These are phyloP conservation scores for Pichia sp. DNA, from an alignment of 1,139 yeast genomes.

Conservation along the genomic window DNA sequence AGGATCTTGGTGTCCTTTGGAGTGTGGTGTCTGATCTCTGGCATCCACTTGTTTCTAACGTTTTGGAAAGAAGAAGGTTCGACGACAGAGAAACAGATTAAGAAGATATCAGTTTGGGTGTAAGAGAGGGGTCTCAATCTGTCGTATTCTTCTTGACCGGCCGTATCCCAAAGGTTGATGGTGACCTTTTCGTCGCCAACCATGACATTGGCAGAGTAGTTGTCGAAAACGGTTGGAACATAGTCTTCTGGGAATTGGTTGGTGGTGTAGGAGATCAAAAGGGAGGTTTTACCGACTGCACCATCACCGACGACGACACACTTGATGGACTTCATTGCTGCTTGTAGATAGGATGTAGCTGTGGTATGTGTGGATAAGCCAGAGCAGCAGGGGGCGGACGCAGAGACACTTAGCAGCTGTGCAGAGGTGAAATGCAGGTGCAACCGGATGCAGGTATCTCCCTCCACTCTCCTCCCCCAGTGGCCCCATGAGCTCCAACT, in stretches of 20 bases:
- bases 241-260: constrained; percentile 95
- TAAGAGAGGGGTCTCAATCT: constrained; percentile 87
- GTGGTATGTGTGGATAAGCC: no score
- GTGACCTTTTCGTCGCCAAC: constrained; percentile 80
- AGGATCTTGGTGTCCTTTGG: constrained; percentile 73
- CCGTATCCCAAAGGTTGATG: constrained; percentile 96
- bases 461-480: no score
- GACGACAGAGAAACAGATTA: constrained; percentile 84
- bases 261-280: constrained; percentile 86
- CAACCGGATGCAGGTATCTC: no score
- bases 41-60: constrained; percentile 76
- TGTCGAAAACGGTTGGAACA: constrained; percentile 85
- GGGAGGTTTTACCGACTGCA: constrained; percentile 94
- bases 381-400: no score
- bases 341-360: neutral
- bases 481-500: no score
- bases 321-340: constrained; percentile 78
- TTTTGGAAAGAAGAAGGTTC: constrained; percentile 81
- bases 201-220: constrained; percentile 85
- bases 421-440: no score
- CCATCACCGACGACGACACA: constrained; percentile 98
- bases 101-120: constrained; percentile 89
- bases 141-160: constrained; percentile 95
- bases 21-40: constrained; percentile 85
- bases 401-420: no score